Base-by-base conservation (phyloP, 2,329 filamentous ascomycete species). In the Metarhizium sp. region DNA sequence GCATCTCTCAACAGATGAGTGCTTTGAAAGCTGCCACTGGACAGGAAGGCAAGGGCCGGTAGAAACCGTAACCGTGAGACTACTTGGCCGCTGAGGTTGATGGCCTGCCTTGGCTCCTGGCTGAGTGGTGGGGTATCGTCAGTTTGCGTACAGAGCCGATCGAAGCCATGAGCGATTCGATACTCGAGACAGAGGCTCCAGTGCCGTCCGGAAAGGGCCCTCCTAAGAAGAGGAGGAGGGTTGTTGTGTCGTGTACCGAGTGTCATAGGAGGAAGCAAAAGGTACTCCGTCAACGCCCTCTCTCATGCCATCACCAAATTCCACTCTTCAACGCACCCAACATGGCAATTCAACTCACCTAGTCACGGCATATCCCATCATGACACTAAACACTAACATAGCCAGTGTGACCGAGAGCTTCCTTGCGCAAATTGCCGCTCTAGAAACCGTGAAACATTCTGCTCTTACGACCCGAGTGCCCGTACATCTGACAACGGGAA, bases 251-350 rank as follows among this genome's bases (percentile, higher is more conserved):
- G 7, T 86, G 82, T 61, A 81, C 77, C 11, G 82, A 86, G 64
- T 86, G 82, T 60, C 82, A 85, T 66, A 73, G 82, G 58, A 75
- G 82, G 57, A 86, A 86, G 64, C 80, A 84, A 64, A 82, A 82
- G 74, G 78, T 78, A 63, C 20, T 16, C 32, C 25, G 30, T 16
- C 45, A 30, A 11, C 25, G 6, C 7, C 45, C 14, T 48, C 45
- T 48, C 11, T 32, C 25, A 30, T 48, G 6, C 3, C 45, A 16
- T 45, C 38, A 40, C 38, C 14, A 40, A 5, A 40, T 16, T 16
- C 38, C 4, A 16, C 34, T 32, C 40, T n/a, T 16, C 32, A 40
- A n/a, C n/a, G 25, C 25, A 48, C 18, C 43, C 7, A 11, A 47
- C 14, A n/a, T 20, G 14, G 29, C 43, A 34, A 25, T 25, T 25